Base-by-base conservation (phyloP, 768 basidiomycete species). In the Daedaleopsis nitida region DNA sequence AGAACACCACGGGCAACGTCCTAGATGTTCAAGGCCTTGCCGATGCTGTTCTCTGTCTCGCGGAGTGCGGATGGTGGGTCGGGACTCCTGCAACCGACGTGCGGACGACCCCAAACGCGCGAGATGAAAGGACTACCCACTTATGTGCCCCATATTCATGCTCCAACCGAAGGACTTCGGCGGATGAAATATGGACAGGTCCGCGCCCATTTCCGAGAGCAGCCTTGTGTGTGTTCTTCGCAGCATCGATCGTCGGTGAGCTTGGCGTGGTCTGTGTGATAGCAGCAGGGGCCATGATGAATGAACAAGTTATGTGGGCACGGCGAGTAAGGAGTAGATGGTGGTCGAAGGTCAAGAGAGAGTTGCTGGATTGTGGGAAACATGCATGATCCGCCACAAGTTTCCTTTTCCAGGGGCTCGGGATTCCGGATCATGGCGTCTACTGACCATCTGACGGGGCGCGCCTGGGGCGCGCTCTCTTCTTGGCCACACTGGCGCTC, bases 121-220 rank as follows among this genome's bases (percentile, higher is more conserved):
- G 17, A 37, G 35, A 19, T 21, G 38, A 51, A 17, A 37, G 16
- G 32, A 45, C 1, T 17, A 64, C 89, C 83, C 75, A 94, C 94
- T 95, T 95, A 82, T 95, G 93, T 56, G 93, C 93, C 34, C 88
- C 87, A 68, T 88, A 82, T 70, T 89, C 81, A 66, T 93, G 84
- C 74, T 98, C 95, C 66, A 94, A 80, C 48, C 80, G 78, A 65
- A 98, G 91, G 48, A 94, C 81, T 43, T 89, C 82, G 48, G 81
- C 81, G n/a, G 89, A 88, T 12, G 82, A 78, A 23, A 86, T 57
- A 64, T 75, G 76, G 19, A 55, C 66, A 43, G 58, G 44, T 32
- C 37, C 45, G 62, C 55, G 50, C 55, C 58, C 57, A 52, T 64
- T 64, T 58, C 58, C 62, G 45, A 56, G 49, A 44, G 35, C 35